phyloP scores from a whole-genome alignment of 257 asterid genomes.

The Petunia axillaris region DNA sequence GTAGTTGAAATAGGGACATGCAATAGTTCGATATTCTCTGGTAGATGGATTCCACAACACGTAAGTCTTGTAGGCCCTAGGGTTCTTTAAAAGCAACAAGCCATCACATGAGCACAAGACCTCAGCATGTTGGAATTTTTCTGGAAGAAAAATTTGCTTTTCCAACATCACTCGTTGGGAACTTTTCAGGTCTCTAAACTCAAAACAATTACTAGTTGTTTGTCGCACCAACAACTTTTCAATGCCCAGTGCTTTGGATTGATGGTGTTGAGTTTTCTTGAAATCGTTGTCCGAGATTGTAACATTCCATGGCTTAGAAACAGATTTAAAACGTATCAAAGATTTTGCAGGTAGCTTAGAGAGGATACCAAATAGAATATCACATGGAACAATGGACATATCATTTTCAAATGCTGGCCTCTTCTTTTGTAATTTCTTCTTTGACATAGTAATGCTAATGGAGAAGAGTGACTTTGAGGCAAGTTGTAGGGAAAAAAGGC shows the following conservation, averaged over 20 bases:
- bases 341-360: neutral
- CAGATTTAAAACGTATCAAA: constrained; percentile 1
- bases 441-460: neutral
- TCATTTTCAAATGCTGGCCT: neutral
- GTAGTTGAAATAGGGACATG: neutral
- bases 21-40: neutral
- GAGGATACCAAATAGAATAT: neutral
- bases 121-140: neutral
- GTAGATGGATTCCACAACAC: constrained; percentile 11
- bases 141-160: too few species aligned
- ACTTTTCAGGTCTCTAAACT: too few species aligned
- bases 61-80: neutral
- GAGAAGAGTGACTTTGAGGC: neutral
- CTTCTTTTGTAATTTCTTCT: neutral
- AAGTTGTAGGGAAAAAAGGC: neutral
- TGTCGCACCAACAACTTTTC: neutral
- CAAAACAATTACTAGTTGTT: neutral
- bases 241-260: neutral
- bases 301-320: neutral
- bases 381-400: neutral
- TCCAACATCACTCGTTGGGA: too few species aligned
- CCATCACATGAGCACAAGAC: too few species aligned
- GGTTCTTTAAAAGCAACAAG: neutral
- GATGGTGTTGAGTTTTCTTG: neutral
- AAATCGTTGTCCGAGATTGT: neutral